These are phyloP conservation scores for Diplosphaera chodatii DNA, from an alignment of 139 green algal species.

Conservation along the genomic window DNA sequence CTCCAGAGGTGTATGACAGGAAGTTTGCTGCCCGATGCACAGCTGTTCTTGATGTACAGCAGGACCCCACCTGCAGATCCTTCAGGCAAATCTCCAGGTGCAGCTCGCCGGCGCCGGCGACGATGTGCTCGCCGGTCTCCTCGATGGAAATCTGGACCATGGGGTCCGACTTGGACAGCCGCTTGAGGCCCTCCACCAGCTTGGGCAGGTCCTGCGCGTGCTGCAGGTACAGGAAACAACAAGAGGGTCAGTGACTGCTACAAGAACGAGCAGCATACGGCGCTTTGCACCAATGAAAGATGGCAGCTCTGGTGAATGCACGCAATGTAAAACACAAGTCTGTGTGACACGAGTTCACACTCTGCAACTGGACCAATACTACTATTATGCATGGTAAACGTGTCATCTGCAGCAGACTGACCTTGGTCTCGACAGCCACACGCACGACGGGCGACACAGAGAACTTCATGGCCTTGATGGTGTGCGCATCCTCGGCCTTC, in stretches of 20 bases:
- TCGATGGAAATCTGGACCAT: slow-evolving; percentile 98
- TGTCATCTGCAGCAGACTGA: slow-evolving; percentile 47
- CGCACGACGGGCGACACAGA: slow-evolving; percentile 91
- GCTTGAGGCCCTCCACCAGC: slow-evolving; percentile 98
- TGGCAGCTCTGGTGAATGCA: background rate
- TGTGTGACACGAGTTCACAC: too few relatives aligned
- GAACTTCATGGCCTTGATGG: slow-evolving; percentile 99
- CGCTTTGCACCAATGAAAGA: too few relatives aligned
- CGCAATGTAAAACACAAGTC: background rate
- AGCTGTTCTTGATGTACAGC: too few relatives aligned
- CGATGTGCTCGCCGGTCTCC: slow-evolving; percentile 99
- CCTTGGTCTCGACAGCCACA: slow-evolving; percentile 92
- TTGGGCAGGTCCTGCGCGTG: slow-evolving; percentile 86
- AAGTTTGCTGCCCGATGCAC: too few relatives aligned
- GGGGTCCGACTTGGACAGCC: slow-evolving; percentile 94
- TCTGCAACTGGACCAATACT: too few relatives aligned
- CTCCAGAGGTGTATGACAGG: too few relatives aligned
- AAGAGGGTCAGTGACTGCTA: too few relatives aligned
- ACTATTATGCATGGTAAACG: too few relatives aligned
- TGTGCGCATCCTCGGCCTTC: slow-evolving; percentile 79
- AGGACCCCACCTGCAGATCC: slow-evolving; percentile 71
- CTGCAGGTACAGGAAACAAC: background rate
- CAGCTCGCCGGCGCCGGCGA: slow-evolving; percentile 92
- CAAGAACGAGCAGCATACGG: too few relatives aligned
- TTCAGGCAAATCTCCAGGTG: slow-evolving; percentile 99